phyloP scores from a whole-genome alignment of 148 eudicot species.

The Simmondsia chinensis region DNA sequence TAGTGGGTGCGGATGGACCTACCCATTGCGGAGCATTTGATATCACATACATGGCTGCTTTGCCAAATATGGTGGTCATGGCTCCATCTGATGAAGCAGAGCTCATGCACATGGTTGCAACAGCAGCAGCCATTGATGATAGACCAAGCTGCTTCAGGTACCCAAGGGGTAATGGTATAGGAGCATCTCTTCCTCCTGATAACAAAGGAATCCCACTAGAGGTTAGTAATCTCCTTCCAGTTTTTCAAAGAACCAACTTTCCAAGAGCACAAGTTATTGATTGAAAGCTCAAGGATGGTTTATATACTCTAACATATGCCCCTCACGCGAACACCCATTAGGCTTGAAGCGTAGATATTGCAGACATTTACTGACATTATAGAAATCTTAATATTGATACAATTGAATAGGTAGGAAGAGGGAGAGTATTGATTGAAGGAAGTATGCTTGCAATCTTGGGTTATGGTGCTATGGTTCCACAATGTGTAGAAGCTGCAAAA shows the following conservation, averaged over 20 bases:
- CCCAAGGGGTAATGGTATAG: conserved; percentile 69
- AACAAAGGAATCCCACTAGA: conserved; percentile 57
- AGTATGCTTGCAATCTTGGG: conserved; percentile 55
- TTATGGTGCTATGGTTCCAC: conserved; percentile 51
- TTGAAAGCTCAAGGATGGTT: no score
- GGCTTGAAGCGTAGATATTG: no score
- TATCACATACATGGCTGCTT: conserved; percentile 64
- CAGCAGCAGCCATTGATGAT: conserved; percentile 66
- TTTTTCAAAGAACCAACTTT: background rate
- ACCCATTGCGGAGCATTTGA: conserved; percentile 82
- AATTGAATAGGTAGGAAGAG: conserved; percentile 50
- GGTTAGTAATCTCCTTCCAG: conserved; percentile 19
- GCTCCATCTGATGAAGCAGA: conserved; percentile 77
- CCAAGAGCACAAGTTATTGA: no score
- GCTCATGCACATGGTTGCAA: conserved; percentile 73
- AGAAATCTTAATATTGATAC: no score
- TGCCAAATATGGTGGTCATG: conserved; percentile 86
- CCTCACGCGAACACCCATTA: no score
- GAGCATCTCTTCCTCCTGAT: conserved; percentile 41
- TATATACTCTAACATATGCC: no score
- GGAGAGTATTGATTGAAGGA: conserved; percentile 60
- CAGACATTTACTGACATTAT: no score
- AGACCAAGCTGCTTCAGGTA: conserved; percentile 76
- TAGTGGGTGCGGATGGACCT: conserved; percentile 85
- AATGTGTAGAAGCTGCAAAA: conserved; percentile 51